A percentile compares a stretch with the other conserved stretches of the same genome.
phyloP scores from a whole-genome alignment of 2,329 filamentous ascomycete genomes.

The Fusarium clavum region DNA sequence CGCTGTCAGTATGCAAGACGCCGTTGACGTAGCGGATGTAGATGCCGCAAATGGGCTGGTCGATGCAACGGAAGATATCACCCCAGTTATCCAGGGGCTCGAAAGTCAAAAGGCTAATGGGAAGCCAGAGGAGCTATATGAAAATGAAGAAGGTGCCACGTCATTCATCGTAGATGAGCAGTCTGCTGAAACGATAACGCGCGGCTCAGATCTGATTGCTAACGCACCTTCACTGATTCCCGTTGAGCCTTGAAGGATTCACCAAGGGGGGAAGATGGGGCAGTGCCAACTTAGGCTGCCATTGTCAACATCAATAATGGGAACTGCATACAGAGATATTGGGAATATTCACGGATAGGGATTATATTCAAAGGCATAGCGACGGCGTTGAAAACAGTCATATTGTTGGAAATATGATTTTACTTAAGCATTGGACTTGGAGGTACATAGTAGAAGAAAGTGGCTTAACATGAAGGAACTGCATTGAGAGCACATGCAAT shows the following conservation, averaged over 20 bases:
- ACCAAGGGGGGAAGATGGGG: not conserved
- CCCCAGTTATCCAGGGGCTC: slow-evolving; percentile 18
- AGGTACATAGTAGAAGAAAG: not conserved
- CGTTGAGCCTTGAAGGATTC: not conserved
- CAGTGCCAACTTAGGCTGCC: not conserved
- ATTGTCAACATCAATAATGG: not conserved
- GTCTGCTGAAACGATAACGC: slow-evolving; percentile 25
- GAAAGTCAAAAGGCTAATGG: slow-evolving; percentile 17
- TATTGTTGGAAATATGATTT: slow-evolving; percentile 15
- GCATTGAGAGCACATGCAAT: not conserved
- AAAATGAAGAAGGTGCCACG: slow-evolving; percentile 19
- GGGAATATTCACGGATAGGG: slow-evolving; percentile 1
- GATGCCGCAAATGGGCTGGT: slow-evolving; percentile 7
- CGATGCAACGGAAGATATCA: slow-evolving; percentile 2
- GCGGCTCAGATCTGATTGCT: slow-evolving; percentile 7
- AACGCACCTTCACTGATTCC: slow-evolving; percentile 8
- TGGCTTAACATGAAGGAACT: not conserved
- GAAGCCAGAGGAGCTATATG: slow-evolving; percentile 16
- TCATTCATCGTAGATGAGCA: slow-evolving; percentile 5
- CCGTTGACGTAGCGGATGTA: slow-evolving; percentile 29
- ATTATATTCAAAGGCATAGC: slow-evolving; percentile 38
- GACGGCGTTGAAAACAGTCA: slow-evolving; percentile 37
- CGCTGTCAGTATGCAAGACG: slow-evolving; percentile 39
- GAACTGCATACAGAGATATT: not conserved
- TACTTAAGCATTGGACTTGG: not conserved